Evolutionary conservation across 495 filamentous ascomycete genomes (phyloP).

Genomic region (Aspergillus leporis): DNA sequence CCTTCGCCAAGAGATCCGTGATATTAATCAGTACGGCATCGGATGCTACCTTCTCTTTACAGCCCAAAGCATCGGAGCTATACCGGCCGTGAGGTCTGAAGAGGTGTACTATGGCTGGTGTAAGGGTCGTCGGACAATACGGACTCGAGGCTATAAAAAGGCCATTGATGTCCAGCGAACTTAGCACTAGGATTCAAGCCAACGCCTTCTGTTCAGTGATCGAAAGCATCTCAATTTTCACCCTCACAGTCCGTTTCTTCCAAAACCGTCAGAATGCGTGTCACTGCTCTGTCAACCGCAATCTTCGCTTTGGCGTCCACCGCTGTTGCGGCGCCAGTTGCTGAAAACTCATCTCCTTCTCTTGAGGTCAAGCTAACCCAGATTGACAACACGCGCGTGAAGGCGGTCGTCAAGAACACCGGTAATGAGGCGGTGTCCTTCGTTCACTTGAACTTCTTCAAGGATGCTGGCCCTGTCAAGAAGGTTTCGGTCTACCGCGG

Average conservation of each 20-base stretch:
- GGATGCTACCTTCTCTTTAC: conserved; percentile 3
- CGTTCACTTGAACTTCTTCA: conserved; percentile 63
- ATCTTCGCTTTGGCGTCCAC: background rate
- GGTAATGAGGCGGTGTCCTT: conserved; percentile 55
- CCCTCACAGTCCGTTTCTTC: background rate
- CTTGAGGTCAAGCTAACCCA: conserved; percentile 55
- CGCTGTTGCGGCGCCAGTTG: background rate
- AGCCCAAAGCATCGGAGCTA: background rate
- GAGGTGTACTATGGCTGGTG: background rate
- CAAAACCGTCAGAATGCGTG: conserved; percentile 2
- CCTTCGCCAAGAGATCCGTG: background rate
- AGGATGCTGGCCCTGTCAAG: conserved; percentile 57
- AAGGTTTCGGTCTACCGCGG: conserved; percentile 58
- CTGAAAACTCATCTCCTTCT: background rate
- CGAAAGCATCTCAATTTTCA: background rate
- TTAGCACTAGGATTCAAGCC: background rate
- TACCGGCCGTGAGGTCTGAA: background rate
- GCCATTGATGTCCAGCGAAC: background rate
- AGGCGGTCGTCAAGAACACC: conserved; percentile 61
- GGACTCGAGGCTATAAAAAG: background rate
- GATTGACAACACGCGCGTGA: conserved; percentile 56
- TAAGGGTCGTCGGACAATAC: background rate
- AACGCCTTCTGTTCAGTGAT: background rate
- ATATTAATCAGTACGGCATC: background rate
- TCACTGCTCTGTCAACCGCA: conserved; percentile 3